Base-by-base conservation (phyloP, 257 asterid species). In the Mentha longifolia region DNA sequence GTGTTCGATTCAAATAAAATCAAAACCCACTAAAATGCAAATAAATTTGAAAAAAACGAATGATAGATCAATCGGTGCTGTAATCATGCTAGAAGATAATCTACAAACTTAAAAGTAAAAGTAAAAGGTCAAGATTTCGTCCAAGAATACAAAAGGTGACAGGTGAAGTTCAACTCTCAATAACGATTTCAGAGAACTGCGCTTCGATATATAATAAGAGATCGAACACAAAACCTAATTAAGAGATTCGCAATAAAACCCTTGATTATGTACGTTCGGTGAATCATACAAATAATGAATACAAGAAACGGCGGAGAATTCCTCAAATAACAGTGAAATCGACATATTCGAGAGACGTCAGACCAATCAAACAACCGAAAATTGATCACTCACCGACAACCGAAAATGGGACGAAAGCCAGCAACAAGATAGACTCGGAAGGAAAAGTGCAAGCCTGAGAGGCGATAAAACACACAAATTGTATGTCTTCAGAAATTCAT, bases 11-110 rank as follows among this genome's bases (percentile, higher is more conserved):
- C 30, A 64, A 66, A 47, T 33, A 46, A 47, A 10, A 5, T 35
- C 56, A 45, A 54, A 78, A 19, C 51, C 63, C 9, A 50, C 51
- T 20, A 15, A 15, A 50, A 22, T 14, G 6, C 6, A 61, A 35
- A 8, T 5, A 15, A 46, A 20, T 31, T 11, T 33, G 20, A 30
- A 55, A 51, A 14, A 42, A 17, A 13, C 0, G 52, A 35, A 61
- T n/a, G 45, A 25, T 56, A 43, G 45, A 75, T 65, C 39, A 65
- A 66, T 8, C 58, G 70, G 52, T 47, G 60, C 25, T 11, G 19
- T 45, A 59, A 74, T 50, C 65, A 60, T 9, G 56, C 35, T 59
- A 42, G 56, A 33, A 42, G 50, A 47, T 19, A 22, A 60, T 61
- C 37, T 12, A 42, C 57, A 42, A n/a, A 46, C 31, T 67, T 52